A percentile compares a stretch with the other conserved stretches of the same genome.
Conservation (phyloP, 306 rosid genomes). For the Quercus gilva region DNA sequence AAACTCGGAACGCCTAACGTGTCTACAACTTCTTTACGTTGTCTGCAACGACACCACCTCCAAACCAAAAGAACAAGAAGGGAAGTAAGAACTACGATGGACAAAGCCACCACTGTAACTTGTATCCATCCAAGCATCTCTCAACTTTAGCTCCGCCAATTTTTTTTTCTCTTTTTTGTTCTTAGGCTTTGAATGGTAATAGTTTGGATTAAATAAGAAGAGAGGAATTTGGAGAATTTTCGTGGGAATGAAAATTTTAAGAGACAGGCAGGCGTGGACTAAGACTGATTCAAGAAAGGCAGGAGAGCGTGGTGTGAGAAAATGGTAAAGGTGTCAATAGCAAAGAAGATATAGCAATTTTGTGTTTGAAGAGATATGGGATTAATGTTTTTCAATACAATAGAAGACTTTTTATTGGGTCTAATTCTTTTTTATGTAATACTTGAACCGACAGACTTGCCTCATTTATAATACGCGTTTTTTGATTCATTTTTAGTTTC, state of each 20-base stretch:
- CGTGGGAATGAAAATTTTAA: not conserved
- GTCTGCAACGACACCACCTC: conserved; percentile 6
- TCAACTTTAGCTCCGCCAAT: not conserved
- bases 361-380: conserved; percentile 5
- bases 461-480: conserved; percentile 9
- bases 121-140: conserved; percentile 42
- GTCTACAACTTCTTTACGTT: not conserved
- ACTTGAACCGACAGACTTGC: conserved; percentile 6
- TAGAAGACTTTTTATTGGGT: not conserved
- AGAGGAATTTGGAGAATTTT: not conserved
- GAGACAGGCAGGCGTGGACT: conserved; percentile 47
- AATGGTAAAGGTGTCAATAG: not conserved
- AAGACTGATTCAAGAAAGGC: conserved; percentile 54
- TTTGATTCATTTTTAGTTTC: not conserved
- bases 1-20: conserved; percentile 6
- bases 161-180: not conserved
- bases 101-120: conserved; percentile 30
- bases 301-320: conserved; percentile 12
- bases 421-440: not conserved
- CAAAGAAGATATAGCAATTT: conserved; percentile 14
- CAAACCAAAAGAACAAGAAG: conserved; percentile 21
- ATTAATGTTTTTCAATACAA: conserved; percentile 13
- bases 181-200: not conserved
- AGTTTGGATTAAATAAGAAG: not conserved
- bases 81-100: conserved; percentile 13